Evolutionary conservation across 129 eudicot species (phyloP).

Genomic region (Logfia minima): DNA sequence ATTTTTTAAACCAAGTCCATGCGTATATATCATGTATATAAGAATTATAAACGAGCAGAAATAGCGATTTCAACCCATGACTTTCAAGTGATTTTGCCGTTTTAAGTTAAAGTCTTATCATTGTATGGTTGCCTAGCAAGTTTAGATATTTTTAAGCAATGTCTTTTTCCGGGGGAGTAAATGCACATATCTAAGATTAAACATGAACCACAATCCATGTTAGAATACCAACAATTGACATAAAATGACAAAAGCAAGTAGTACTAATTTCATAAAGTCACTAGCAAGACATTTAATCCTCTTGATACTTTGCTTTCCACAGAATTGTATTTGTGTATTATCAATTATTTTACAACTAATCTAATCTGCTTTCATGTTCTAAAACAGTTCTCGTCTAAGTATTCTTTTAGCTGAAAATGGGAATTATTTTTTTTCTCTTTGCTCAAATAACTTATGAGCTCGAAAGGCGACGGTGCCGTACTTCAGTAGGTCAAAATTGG

Average conservation of each 20-base stretch:
- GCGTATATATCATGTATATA: no score
- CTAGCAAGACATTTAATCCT: constrained; percentile 8
- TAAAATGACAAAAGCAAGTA: constrained; percentile 20
- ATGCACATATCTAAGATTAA: constrained; percentile 17
- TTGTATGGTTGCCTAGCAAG: constrained; percentile 16
- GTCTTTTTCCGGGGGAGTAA: constrained; percentile 34
- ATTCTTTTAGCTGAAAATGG: background rate
- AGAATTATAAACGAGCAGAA: background rate
- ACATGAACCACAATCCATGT: constrained; percentile 33
- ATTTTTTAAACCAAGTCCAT: no score
- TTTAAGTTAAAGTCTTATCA: background rate
- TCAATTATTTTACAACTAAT: background rate
- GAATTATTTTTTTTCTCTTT: background rate
- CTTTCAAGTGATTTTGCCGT: background rate
- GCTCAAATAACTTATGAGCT: background rate
- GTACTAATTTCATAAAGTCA: constrained; percentile 24
- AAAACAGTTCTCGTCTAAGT: background rate
- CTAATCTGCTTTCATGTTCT: background rate
- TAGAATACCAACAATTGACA: constrained; percentile 24
- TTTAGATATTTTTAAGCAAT: constrained; percentile 26
- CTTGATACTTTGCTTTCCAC: constrained; percentile 8
- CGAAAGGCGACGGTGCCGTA: background rate
- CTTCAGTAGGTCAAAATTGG: background rate
- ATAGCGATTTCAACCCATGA: background rate
- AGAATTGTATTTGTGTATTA: background rate